phyloP scores from a whole-genome alignment of 2,329 filamentous ascomycete genomes.

The Drechslerella stenobrocha region DNA sequence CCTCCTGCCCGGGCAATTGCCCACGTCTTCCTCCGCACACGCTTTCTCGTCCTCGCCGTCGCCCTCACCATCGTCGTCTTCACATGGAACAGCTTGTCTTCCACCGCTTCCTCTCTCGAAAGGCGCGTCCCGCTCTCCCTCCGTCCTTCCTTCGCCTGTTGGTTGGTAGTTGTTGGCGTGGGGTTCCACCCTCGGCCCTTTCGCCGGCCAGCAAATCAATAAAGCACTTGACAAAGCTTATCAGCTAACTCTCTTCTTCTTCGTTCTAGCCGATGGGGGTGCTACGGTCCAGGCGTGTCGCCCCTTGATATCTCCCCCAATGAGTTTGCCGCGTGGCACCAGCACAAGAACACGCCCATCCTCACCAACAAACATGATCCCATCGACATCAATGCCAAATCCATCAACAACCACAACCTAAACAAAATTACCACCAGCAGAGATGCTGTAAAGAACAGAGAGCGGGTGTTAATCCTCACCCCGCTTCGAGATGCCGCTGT shows the following conservation, averaged over 20 bases:
- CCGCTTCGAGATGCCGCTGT: constrained; percentile 85
- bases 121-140: constrained; percentile 11
- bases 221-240: not conserved
- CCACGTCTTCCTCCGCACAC: constrained; percentile 28
- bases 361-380: constrained; percentile 94
- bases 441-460: constrained; percentile 76
- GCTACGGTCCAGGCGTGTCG: constrained; percentile 92
- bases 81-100: constrained; percentile 31
- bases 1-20: constrained; percentile 30
- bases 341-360: constrained; percentile 86
- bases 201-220: no score
- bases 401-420: constrained; percentile 78
- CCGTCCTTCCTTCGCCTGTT: not conserved
- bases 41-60: constrained; percentile 36
- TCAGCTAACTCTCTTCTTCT: not conserved
- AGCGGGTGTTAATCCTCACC: constrained; percentile 87
- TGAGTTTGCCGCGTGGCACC: constrained; percentile 86
- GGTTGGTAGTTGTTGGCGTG: not conserved
- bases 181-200: not conserved
- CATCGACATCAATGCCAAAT: constrained; percentile 76
- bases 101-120: constrained; percentile 34
- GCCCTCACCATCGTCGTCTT: constrained; percentile 22
- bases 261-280: constrained; percentile 62
- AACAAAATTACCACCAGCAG: constrained; percentile 81
- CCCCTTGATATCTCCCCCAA: constrained; percentile 93